These are phyloP conservation scores for Spergularia bocconei DNA, from an alignment of 148 eudicot genomes.

Conservation along the genomic window DNA sequence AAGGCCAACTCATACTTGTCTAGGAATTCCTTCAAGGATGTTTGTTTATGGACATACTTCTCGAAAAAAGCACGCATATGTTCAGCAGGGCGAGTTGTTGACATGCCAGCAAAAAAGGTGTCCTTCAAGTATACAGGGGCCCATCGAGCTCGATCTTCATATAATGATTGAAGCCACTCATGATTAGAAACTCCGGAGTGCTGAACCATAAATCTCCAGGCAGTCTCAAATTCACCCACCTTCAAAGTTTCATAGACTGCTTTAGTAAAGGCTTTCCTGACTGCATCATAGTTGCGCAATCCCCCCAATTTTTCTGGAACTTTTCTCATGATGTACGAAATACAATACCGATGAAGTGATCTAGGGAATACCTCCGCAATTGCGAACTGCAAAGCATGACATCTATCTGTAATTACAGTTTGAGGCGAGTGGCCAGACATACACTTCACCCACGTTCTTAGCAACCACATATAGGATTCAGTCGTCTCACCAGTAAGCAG, in stretches of 20 bases:
- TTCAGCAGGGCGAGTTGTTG: constrained; percentile 47
- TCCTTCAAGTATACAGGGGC: constrained; percentile 69
- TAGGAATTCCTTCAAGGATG: constrained; percentile 68
- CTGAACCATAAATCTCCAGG: constrained; percentile 66
- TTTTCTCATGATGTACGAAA: constrained; percentile 61
- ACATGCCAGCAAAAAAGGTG: constrained; percentile 65
- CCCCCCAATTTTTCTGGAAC: constrained; percentile 74
- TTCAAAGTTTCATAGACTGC: constrained; percentile 56
- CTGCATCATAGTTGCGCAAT: constrained; percentile 51
- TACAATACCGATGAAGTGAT: constrained; percentile 56
- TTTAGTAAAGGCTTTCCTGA: constrained; percentile 46
- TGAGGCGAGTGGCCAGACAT: constrained; percentile 51
- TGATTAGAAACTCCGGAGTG: constrained; percentile 48
- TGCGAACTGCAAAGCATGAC: constrained; percentile 49
- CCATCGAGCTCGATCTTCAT: constrained; percentile 71
- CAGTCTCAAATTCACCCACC: constrained; percentile 64
- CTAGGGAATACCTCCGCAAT: constrained; percentile 54
- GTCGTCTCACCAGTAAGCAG: constrained; percentile 54
- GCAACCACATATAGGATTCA: constrained; percentile 64
- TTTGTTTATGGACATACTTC: constrained; percentile 70
- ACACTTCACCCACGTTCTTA: constrained; percentile 60
- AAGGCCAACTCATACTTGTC: constrained; percentile 70
- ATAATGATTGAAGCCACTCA: constrained; percentile 63
- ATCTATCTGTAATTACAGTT: constrained; percentile 65
- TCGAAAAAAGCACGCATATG: constrained; percentile 45